Base-by-base conservation (phyloP, 768 basidiomycete species). In the Bullera alba region DNA sequence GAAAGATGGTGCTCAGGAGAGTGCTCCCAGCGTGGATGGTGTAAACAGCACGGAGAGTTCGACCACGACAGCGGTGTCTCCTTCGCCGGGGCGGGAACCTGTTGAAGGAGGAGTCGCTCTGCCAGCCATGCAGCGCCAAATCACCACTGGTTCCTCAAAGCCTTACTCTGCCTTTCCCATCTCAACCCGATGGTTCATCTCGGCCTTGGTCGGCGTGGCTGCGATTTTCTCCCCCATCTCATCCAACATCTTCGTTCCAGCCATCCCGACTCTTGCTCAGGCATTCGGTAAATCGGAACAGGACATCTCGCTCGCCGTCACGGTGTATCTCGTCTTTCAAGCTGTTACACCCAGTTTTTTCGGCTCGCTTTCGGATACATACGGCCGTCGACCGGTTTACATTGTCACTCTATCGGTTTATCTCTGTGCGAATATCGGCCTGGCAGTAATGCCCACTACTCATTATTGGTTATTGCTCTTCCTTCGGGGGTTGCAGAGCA, bases 401-500 rank as follows among this genome's bases (percentile, higher is more conserved):
- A 74, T 83, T 28, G 75, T 71, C 3, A 88, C 86, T 60, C 71
- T 90, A 25, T 53, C 79, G 8, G 75, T 87, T 25, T 76, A 88
- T 26, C 75, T 80, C 8, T 50, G 80, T 4, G 80, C 86, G 2
- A 88, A 85, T 61, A 74, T 87, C 19, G 80, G 79, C 1, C 70
- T 82, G 28, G 81, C 80, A 4, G 65, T 79, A n/a, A 74, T 76
- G 17, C 80, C 81, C 2, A 78, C 79, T 0, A 70, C 72, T 4
- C 82, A 76, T 3, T 90, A 85, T 65, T 88, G 85, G 85, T 72
- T 86, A 5, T 74, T 90, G 14, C 78, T 90, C 75, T 58, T 89
- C n/a, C 76, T 91, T 5, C 79, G 87, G n/a, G 85, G 83, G 51
- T 29, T 89, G 1, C 87, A 60, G 74, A 82, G 87, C 0, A 78